Percentiles rank a stretch among this genome's conserved stretches.
phyloP scores from a whole-genome alignment of 192 early-diverging fungal species.

The Rhizophagus clarus region DNA sequence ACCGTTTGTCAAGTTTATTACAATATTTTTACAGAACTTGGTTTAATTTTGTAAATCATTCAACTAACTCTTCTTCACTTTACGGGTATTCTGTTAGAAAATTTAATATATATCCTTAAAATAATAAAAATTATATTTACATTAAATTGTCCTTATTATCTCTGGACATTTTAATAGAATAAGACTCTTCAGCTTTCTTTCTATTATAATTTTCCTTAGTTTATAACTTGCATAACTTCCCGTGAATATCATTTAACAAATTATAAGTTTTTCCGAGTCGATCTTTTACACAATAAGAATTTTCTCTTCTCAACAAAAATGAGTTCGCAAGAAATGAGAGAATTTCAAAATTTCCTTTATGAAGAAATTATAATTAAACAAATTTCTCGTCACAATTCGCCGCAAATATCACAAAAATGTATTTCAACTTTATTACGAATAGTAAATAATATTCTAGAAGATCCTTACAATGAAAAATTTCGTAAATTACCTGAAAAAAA shows the following conservation, averaged over 20 bases:
- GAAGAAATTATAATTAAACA: conserved; percentile 15
- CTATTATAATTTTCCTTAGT: too few relatives aligned
- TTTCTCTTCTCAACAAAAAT: neutral
- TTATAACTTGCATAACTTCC: too few relatives aligned
- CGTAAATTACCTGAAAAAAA: conserved; percentile 4
- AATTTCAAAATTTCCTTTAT: neutral
- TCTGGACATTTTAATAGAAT: too few relatives aligned
- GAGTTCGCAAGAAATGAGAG: neutral
- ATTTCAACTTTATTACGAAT: neutral
- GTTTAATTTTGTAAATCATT: neutral
- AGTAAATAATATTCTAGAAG: neutral
- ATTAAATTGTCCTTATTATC: too few relatives aligned
- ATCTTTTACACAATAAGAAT: neutral
- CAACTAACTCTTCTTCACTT: conserved; percentile 2
- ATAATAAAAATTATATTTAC: too few relatives aligned
- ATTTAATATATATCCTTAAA: too few relatives aligned
- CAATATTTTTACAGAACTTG: neutral
- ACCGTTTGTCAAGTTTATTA: neutral
- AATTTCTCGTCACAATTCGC: neutral
- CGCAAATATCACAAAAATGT: neutral
- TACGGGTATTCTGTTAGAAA: too few relatives aligned
- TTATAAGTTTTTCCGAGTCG: too few relatives aligned
- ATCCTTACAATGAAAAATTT: neutral
- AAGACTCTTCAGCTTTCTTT: too few relatives aligned
- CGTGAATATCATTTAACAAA: too few relatives aligned